These are phyloP conservation scores for Erodium moschatum DNA, from an alignment of 441 rosid species.

Conservation along the genomic window DNA sequence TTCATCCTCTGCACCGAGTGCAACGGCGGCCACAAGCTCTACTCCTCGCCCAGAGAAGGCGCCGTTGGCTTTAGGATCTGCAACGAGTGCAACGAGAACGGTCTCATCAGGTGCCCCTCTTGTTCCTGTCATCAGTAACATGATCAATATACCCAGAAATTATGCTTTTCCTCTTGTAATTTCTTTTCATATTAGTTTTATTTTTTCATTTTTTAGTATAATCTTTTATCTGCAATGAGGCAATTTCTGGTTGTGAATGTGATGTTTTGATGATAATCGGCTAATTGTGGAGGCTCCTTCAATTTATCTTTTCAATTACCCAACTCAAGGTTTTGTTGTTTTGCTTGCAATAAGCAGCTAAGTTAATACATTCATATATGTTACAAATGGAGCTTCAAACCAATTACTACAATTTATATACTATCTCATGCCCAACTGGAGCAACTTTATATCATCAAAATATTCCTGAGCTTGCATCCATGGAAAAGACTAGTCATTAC, in stretches of 20 bases:
- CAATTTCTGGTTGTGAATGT: not conserved
- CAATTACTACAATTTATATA: no score
- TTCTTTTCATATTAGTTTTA: no score
- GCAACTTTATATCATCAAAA: not conserved
- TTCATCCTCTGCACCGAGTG: slow-evolving; percentile 44
- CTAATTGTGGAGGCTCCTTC: not conserved
- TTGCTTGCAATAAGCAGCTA: not conserved
- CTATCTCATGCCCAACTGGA: no score
- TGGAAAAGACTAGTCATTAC: not conserved
- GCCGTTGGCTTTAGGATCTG: slow-evolving; percentile 39
- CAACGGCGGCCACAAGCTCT: slow-evolving; percentile 53
- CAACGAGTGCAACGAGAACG: slow-evolving; percentile 47
- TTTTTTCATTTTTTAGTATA: not conserved
- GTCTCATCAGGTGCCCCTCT: slow-evolving; percentile 55
- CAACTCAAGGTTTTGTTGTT: not conserved
- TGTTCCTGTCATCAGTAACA: slow-evolving; percentile 32
- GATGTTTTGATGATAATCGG: not conserved
- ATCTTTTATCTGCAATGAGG: not conserved
- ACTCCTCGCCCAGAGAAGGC: slow-evolving; percentile 27
- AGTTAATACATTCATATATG: not conserved
- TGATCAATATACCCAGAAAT: no score
- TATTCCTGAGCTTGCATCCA: not conserved
- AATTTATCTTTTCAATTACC: no score
- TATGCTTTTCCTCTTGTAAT: not conserved
- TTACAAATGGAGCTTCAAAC: not conserved